These are phyloP conservation scores for Podaxis rugospora DNA, from an alignment of 768 basidiomycete species.

Conservation along the genomic window DNA sequence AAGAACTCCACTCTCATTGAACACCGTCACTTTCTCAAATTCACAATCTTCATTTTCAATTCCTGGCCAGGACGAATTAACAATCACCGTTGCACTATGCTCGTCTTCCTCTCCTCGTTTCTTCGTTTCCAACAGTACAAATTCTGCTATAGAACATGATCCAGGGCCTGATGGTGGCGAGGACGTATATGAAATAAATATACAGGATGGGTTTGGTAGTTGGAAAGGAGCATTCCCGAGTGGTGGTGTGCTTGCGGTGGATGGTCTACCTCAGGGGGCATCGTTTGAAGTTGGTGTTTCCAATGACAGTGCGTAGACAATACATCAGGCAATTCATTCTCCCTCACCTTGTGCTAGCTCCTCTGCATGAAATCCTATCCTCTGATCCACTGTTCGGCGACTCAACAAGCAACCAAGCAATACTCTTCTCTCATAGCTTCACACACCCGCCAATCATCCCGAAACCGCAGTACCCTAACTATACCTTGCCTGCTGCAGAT, in stretches of 20 bases:
- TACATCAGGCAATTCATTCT: not conserved
- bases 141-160: constrained; percentile 23
- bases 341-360: constrained; percentile 26
- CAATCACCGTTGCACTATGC: constrained; percentile 50
- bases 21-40: constrained; percentile 20
- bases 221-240: constrained; percentile 22
- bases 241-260: constrained; percentile 52
- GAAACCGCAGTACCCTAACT: constrained; percentile 65
- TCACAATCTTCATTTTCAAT: constrained; percentile 32
- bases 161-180: constrained; percentile 34
- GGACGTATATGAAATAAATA: constrained; percentile 43
- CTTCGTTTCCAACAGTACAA: constrained; percentile 50
- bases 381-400: constrained; percentile 62
- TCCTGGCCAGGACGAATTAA: constrained; percentile 33
- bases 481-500: constrained; percentile 62
- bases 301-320: constrained; percentile 27
- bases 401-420: constrained; percentile 47
- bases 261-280: constrained; percentile 21
- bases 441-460: constrained; percentile 18
- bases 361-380: constrained; percentile 41
- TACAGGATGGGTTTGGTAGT: constrained; percentile 11
- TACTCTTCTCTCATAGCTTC: constrained; percentile 67
- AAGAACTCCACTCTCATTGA: constrained; percentile 27
- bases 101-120: constrained; percentile 41
- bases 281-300: constrained; percentile 61